Conservation (phyloP, 768 basidiomycete species). For the Amanita muscaria region DNA sequence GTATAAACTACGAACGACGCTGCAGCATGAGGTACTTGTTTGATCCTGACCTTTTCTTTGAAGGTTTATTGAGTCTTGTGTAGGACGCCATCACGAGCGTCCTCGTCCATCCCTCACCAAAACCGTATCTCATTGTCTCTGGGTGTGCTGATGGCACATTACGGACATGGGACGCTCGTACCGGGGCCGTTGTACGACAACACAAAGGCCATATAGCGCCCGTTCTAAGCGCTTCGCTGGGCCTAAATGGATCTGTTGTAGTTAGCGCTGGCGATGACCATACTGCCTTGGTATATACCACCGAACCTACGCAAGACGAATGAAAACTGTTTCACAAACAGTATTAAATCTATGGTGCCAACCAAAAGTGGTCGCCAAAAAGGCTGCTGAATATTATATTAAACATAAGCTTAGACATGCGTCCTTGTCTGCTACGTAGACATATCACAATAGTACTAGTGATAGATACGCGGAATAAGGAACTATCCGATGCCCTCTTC, state of each 20-base stretch:
- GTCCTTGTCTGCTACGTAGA: too few species aligned
- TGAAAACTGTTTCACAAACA: not conserved
- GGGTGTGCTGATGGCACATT: slow-evolving; percentile 82
- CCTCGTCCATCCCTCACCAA: slow-evolving; percentile 64
- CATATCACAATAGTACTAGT: too few species aligned
- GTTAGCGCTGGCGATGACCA: slow-evolving; percentile 92
- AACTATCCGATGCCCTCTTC: not conserved
- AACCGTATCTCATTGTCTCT: slow-evolving; percentile 71
- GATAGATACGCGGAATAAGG: too few species aligned
- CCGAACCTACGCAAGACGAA: slow-evolving; percentile 38
- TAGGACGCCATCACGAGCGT: slow-evolving; percentile 87
- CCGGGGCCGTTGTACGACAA: slow-evolving; percentile 65
- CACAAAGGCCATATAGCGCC: slow-evolving; percentile 79
- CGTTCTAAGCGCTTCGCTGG: slow-evolving; percentile 68
- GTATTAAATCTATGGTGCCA: not conserved
- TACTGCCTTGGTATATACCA: slow-evolving; percentile 73
- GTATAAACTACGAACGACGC: slow-evolving; percentile 71
- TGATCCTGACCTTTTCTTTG: not conserved
- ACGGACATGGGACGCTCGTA: slow-evolving; percentile 89
- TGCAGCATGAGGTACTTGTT: slow-evolving; percentile 67
- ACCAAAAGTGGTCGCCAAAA: too few species aligned
- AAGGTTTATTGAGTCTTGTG: slow-evolving; percentile 2
- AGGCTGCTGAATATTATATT: too few species aligned
- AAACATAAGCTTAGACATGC: too few species aligned
- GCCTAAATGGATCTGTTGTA: slow-evolving; percentile 59